Conservation (phyloP, 352 stramenopile species). For the Globisporangium viniferum region DNA sequence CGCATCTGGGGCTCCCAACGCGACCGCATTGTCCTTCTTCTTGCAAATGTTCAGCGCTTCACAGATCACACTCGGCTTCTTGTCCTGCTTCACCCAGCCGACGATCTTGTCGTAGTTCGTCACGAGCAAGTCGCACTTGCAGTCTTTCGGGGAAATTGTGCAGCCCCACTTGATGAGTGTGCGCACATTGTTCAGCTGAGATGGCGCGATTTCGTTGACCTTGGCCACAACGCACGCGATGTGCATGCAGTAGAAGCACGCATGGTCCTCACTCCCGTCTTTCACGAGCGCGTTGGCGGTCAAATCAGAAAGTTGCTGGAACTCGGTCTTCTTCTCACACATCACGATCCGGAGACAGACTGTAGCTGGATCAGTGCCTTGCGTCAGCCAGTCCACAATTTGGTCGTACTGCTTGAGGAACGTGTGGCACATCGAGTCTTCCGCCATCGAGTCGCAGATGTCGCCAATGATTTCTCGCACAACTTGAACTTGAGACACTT, state of each 20-base stretch:
- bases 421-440: conserved; percentile 74
- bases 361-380: conserved; percentile 57
- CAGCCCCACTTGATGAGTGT: conserved; percentile 11
- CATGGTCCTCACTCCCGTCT: background rate
- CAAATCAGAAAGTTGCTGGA: conserved; percentile 7
- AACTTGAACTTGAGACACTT: conserved; percentile 60
- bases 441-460: conserved; percentile 64
- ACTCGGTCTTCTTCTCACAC: conserved; percentile 27
- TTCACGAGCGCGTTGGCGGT: background rate
- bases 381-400: conserved; percentile 74
- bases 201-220: conserved; percentile 13
- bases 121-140: conserved; percentile 18
- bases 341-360: conserved; percentile 62
- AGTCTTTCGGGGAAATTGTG: conserved; percentile 12
- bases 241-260: conserved; percentile 13
- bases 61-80: conserved; percentile 13
- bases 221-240: conserved; percentile 8
- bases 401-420: conserved; percentile 75
- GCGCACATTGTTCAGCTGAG: conserved; percentile 6
- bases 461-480: conserved; percentile 74
- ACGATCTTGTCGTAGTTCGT: conserved; percentile 19
- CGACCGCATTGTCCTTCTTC: conserved; percentile 5
- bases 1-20: conserved; percentile 3
- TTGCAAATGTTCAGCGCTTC: conserved; percentile 15
- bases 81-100: conserved; percentile 8